Percentiles rank a stretch among this genome's conserved stretches.
Conservation (phyloP, 2,329 filamentous ascomycete species). For the Parastagonospora nodorum region DNA sequence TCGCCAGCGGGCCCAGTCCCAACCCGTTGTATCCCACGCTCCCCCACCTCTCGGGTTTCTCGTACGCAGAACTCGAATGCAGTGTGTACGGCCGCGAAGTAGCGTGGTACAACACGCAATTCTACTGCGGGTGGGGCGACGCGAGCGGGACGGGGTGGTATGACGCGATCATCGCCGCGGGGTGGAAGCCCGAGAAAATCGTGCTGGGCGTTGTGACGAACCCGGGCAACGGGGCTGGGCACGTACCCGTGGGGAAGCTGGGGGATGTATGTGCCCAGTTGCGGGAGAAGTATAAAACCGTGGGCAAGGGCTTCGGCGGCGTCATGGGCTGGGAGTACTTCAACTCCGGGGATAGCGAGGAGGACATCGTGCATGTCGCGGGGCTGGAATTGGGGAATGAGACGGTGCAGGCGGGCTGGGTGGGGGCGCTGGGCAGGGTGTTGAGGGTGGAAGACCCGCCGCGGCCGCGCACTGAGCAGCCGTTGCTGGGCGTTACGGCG, state of each 20-base stretch:
- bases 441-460: conserved; percentile 41
- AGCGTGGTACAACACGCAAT: conserved; percentile 88
- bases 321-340: conserved; percentile 98
- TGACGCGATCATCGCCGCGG: conserved; percentile 61
- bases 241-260: conserved; percentile 63
- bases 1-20: conserved; percentile 33
- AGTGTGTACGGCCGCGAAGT: conserved; percentile 56
- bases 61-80: conserved; percentile 74
- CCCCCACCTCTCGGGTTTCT: conserved; percentile 78
- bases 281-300: conserved; percentile 60
- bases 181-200: conserved; percentile 74
- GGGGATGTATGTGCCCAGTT: conserved; percentile 63
- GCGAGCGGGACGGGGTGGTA: conserved; percentile 59
- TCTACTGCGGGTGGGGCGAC: conserved; percentile 89
- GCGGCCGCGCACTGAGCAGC: conserved; percentile 16
- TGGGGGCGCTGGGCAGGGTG: conserved; percentile 64
- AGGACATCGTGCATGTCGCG: conserved; percentile 37
- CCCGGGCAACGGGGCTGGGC: conserved; percentile 70
- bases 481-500: conserved; percentile 29
- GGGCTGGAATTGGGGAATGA: conserved; percentile 32
- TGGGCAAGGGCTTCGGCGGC: conserved; percentile 68
- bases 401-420: conserved; percentile 61
- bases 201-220: conserved; percentile 84
- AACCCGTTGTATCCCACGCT: conserved; percentile 43
- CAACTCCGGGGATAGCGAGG: conserved; percentile 61